Evolutionary conservation across 345 rosid species (phyloP), one percentile per base, ranked within the genome.

Genomic region (Camelina hispida): DNA sequence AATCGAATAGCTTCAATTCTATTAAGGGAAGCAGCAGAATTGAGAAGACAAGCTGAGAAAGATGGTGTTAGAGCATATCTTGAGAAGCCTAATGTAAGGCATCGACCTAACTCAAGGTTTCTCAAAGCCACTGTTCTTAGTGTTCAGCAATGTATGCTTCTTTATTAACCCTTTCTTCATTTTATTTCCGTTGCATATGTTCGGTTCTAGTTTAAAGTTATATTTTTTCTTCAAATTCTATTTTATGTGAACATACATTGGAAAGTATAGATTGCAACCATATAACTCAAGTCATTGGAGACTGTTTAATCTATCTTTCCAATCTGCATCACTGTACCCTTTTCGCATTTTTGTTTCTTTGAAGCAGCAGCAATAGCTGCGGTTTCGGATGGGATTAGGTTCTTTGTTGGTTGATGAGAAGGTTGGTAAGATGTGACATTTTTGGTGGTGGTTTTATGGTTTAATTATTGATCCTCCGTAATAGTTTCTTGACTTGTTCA

Each of bases 51-150:
- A 82, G 95, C 96, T 54, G 91, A 86, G 60, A 86, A 68, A 69
- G 98, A 93, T 72, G 97, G 96, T 0, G 83, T 89, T 14, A 85
- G 83, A 76, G 95, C 80, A 56, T 90, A 90, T 80, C 93, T 90
- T 57, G 76, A 79, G 69, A 76, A 85, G 76, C 96, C 91, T 58
- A 79, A 63, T 18, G 81, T 75, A 10, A 82, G 97, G 83, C 81
- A 82, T 53, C 86, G 93, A 53, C 94, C 98, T 12, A 93, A 93
- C 75, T 86, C 97, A 4, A 86, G 94, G 64, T 91, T 93, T 81
- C 98, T 89, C 37, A 85, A 87, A 9, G 95, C 98, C n/a, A 91
- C 96, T 55, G 93, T 91, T 74, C 96, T 81, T 64, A 96, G 98
- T 28, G 96, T 91, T 51, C 94, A 91, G 66, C 97, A 93, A 86